Evolutionary conservation across 345 rosid species (phyloP).

Genomic region (Laguncularia racemosa): DNA sequence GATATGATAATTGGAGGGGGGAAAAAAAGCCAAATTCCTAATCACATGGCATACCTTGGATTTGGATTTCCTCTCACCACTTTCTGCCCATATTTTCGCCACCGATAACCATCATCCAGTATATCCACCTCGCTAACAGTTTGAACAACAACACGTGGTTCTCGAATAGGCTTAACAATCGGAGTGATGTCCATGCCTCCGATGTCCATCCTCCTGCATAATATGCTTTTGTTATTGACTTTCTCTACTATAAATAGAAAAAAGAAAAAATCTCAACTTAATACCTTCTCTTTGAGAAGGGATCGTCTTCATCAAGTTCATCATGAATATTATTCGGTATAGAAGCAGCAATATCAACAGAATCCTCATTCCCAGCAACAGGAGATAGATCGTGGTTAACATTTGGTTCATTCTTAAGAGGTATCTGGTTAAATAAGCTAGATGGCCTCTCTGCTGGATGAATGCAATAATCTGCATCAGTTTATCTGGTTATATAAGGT

Average conservation of each 20-base stretch:
- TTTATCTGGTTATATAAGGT: no score
- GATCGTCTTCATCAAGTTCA: constrained; percentile 75
- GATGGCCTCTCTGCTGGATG: constrained; percentile 52
- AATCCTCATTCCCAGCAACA: constrained; percentile 45
- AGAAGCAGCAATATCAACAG: constrained; percentile 33
- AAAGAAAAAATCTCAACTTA: constrained; percentile 12
- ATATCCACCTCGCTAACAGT: constrained; percentile 96
- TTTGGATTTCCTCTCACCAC: constrained; percentile 97
- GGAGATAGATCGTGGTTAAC: constrained; percentile 48
- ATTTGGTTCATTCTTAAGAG: constrained; percentile 37
- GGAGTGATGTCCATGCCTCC: constrained; percentile 73
- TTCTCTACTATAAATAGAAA: constrained; percentile 1
- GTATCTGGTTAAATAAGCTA: constrained; percentile 36
- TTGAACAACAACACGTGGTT: constrained; percentile 98
- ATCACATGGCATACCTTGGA: constrained; percentile 55
- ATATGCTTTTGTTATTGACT: constrained; percentile 7
- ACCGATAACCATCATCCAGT: constrained; percentile 93
- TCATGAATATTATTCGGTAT: constrained; percentile 15
- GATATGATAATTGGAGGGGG: not conserved
- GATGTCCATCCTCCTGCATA: constrained; percentile 70
- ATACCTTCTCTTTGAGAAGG: constrained; percentile 78
- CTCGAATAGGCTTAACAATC: constrained; percentile 90
- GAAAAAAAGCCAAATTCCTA: not conserved
- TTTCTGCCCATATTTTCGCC: constrained; percentile 99
- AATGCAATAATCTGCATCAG: constrained; percentile 12